Percentiles rank a stretch among this genome's conserved stretches.
These are phyloP conservation scores for Populus hybrid DNA, from an alignment of 441 rosid genomes.

Conservation along the genomic window DNA sequence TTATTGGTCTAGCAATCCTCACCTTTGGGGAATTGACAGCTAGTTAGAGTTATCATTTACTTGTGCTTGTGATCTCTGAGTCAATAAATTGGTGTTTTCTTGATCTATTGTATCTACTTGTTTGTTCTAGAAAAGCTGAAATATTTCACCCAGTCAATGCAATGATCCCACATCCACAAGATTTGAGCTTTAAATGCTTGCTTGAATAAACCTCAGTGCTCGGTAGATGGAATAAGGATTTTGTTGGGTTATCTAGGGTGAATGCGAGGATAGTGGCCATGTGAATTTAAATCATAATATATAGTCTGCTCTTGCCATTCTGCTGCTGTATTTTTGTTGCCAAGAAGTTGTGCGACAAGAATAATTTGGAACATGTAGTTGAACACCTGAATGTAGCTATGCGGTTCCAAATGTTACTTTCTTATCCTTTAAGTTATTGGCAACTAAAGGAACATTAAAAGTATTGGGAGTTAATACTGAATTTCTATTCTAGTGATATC, in stretches of 20 bases:
- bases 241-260: neutral
- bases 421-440: neutral
- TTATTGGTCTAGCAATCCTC: too few relatives aligned
- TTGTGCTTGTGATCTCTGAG: neutral
- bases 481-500: conserved; percentile 28
- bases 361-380: neutral
- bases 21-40: too few relatives aligned
- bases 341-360: neutral
- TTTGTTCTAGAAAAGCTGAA: neutral
- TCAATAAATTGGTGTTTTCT: neutral
- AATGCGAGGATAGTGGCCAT: neutral
- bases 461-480: conserved; percentile 10
- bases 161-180: neutral
- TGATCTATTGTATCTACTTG: neutral
- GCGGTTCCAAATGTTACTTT: neutral
- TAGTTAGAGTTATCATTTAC: too few relatives aligned
- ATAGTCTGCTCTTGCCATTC: neutral
- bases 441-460: neutral
- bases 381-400: neutral
- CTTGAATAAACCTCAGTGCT: neutral
- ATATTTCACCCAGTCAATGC: neutral
- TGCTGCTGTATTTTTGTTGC: neutral
- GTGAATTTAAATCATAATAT: neutral
- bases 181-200: neutral
- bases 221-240: neutral